A percentile compares a stretch with the other conserved stretches of the same genome.
phyloP scores from a whole-genome alignment of 768 basidiomycete species.

The Paxillus rubicundulus region DNA sequence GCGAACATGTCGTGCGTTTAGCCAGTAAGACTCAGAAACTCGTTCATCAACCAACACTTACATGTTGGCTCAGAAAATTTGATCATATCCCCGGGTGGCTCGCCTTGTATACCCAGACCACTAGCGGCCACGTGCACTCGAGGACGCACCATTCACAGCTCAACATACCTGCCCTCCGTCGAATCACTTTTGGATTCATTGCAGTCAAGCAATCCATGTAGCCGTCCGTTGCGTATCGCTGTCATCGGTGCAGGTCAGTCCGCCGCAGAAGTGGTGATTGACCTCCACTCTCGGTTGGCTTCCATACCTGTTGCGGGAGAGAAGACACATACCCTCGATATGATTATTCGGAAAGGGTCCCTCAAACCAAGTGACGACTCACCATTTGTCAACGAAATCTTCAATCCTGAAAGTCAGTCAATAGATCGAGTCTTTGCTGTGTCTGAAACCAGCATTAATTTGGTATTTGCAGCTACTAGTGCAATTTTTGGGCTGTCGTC shows the following conservation, averaged over 20 bases:
- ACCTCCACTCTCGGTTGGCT: slow-evolving; percentile 40
- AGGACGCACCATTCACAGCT: slow-evolving; percentile 42
- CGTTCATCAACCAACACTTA: slow-evolving; percentile 1
- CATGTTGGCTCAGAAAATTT: slow-evolving; percentile 37
- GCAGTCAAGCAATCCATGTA: slow-evolving; percentile 14
- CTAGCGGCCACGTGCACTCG: slow-evolving; percentile 32
- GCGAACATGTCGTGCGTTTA: slow-evolving; percentile 32
- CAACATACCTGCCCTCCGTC: slow-evolving; percentile 41
- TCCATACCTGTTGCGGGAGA: slow-evolving; percentile 25
- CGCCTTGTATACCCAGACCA: slow-evolving; percentile 41
- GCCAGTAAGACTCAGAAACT: slow-evolving; percentile 36
- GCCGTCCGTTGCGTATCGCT: slow-evolving; percentile 38
- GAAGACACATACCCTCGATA: slow-evolving; percentile 41
- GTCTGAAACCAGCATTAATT: neutral
- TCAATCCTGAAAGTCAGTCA: slow-evolving; percentile 45
- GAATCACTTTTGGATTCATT: slow-evolving; percentile 32
- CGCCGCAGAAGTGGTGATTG: slow-evolving; percentile 45
- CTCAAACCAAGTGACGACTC: slow-evolving; percentile 53
- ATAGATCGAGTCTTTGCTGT: neutral
- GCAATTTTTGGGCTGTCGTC: slow-evolving; percentile 38
- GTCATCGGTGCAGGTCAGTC: slow-evolving; percentile 50
- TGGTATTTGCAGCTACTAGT: slow-evolving; percentile 36
- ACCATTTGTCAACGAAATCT: slow-evolving; percentile 54
- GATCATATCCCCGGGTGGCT: slow-evolving; percentile 51
- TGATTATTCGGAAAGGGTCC: slow-evolving; percentile 50